Evolutionary conservation across 2,329 filamentous ascomycete genomes (phyloP), one percentile per base, ranked within the genome.

Genomic region (Colletotrichum tofieldiae): DNA sequence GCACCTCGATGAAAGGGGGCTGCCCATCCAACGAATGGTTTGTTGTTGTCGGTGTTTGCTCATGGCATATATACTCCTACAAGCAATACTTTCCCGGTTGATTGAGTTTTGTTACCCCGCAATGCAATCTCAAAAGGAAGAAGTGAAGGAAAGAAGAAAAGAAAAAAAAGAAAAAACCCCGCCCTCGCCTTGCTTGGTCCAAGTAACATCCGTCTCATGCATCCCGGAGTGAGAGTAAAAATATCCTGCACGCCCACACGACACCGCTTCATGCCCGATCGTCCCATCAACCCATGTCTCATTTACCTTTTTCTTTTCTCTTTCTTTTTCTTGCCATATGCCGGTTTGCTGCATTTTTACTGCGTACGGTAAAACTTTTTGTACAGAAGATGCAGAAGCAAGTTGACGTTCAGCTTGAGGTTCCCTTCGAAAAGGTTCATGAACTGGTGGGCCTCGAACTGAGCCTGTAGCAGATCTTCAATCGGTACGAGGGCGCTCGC

Each of bases 381-480:
- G 87, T 98, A 98, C 77, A 99, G 90, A 82, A 98, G 87, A 88
- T 99, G 96, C 86, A 99, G 87, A 84, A 99, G 91, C 79, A 99
- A 83, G 85, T 99, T 99, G 79, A 99, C 96, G 82, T 98, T 98
- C 79, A 99, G 89, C 83, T 93, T 92, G 80, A 98, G 87, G 75
- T 89, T 90, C 66, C 92, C 92, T 81, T 97, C 94, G 79, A 99
- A 99, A 73, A 98, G 87, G 79, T 94, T 95, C 90, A 98, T 95
- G 82, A 97, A 98, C 84, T 98, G 95, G 78, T 95, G 94, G 76
- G 96, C 95, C 83, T 98, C 96, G 81, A 98, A 99, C 83, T 99
- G 97, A 63, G 96, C 96, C 84, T 98, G 95, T 78, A 99, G 86
- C 75, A 99, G 86, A 78, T 98, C 96, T 80, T 99, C 96, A 78